Base-by-base conservation (phyloP, 768 basidiomycete genomes). In the Amanita subjunquillea region DNA sequence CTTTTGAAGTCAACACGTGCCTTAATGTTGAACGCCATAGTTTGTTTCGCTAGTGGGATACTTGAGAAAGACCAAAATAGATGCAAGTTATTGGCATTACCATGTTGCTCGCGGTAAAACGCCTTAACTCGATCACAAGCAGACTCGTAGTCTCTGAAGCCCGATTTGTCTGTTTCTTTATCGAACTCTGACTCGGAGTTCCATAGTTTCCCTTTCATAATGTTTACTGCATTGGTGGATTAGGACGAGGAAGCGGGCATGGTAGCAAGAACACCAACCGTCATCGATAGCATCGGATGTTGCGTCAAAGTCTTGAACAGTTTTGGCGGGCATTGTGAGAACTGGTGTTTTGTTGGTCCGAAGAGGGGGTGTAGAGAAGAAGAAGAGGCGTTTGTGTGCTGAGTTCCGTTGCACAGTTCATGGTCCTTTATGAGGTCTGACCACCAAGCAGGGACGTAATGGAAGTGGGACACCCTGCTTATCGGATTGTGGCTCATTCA, bases 81-180 rank as follows among this genome's bases (percentile, higher is more conserved):
- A 12, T 1, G 7, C 2, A 20, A 20, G 13, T 40, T 29, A 1
- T 17, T 40, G 15, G 6, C 57, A 66, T 2, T 23, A 86, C 86
- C 83, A 54, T 89, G 86, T 59, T 89, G 86, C 60, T 87, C 85
- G 57, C 78, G 80, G 67, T 89, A 89, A 60, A 88, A 87, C 3
- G 70, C 67, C 67, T 83, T 87, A 65, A 89, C 87, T 50, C 85
- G 82, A 50, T 87, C 83, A 60, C 86, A 87, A 6, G 87, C 87
- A 20, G 67, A 72, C 40, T 87, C 82, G 60, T 88, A 90, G 65
- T 87, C 75, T 25, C 87, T 77, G 67, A 88, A 90, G 48, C 68
- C 60, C 9, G 73, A 54, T 65, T 87, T 88, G 70, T 89, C 82
- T 59, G 82, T 85, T 0, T 67, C 63, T 17, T 73, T 68, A 62